A percentile compares a stretch with the other conserved stretches of the same genome.
These are phyloP conservation scores for Linum trigynum DNA, from an alignment of 345 rosid species.

Conservation along the genomic window DNA sequence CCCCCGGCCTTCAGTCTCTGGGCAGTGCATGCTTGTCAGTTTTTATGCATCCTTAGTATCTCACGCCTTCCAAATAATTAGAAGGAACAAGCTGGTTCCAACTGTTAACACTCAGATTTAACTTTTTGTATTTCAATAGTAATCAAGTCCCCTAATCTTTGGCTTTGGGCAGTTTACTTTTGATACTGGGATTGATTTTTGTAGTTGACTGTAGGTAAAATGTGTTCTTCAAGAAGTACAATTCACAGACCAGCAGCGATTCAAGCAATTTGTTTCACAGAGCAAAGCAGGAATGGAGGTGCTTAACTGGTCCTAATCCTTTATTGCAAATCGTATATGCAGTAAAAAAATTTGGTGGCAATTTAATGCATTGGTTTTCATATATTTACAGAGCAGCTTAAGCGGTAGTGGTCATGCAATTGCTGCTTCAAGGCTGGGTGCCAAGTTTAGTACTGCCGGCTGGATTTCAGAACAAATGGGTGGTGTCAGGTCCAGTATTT, in stretches of 20 bases:
- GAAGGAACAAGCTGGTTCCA: too few relatives aligned
- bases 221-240: constrained; percentile 87
- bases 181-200: constrained; percentile 9
- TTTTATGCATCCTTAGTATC: too few relatives aligned
- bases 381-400: constrained; percentile 57
- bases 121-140: too few relatives aligned
- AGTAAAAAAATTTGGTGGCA: constrained; percentile 5
- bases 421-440: constrained; percentile 91
- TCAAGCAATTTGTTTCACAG: constrained; percentile 95
- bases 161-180: too few relatives aligned
- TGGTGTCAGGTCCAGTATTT: constrained; percentile 59
- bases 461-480: constrained; percentile 99
- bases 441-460: constrained; percentile 77
- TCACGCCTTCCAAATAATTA: too few relatives aligned
- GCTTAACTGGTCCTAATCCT: constrained; percentile 10
- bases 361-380: constrained; percentile 5
- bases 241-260: constrained; percentile 88
- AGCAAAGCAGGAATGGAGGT: constrained; percentile 99
- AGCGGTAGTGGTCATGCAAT: constrained; percentile 91
- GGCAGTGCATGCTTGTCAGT: too few relatives aligned
- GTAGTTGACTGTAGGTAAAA: constrained; percentile 42
- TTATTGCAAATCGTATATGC: constrained; percentile 2
- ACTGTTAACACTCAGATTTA: too few relatives aligned
- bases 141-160: too few relatives aligned
- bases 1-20: too few relatives aligned